A percentile compares a stretch with the other conserved stretches of the same genome.
Conservation (phyloP, 108 stramenopile species). For the Nannochloropsis salina region DNA sequence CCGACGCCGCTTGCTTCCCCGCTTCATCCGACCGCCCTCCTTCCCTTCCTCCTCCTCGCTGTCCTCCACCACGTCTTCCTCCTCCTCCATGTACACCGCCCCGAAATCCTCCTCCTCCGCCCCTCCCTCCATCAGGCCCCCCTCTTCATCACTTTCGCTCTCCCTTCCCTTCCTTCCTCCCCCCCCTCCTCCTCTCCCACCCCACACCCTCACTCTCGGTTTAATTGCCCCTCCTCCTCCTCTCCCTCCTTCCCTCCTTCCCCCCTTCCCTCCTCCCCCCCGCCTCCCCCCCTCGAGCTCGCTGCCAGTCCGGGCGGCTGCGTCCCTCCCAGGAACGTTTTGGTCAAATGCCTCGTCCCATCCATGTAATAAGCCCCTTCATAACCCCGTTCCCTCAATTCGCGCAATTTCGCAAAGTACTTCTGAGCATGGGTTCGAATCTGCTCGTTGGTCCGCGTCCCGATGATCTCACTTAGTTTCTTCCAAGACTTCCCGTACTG, state of each 20-base stretch:
- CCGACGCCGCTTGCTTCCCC: not conserved
- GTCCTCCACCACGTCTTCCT: not conserved
- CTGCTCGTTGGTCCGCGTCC: constrained; percentile 36
- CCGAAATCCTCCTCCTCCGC: not conserved
- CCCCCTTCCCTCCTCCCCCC: not conserved
- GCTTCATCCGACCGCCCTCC: not conserved
- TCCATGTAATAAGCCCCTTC: not conserved
- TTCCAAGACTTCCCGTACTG: constrained; percentile 35
- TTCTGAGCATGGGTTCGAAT: constrained; percentile 49
- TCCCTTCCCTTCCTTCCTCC: not conserved
- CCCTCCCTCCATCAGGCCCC: not conserved
- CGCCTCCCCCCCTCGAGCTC: not conserved
- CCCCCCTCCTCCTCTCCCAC: not conserved
- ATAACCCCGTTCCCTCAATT: not conserved
- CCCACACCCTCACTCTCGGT: constrained; percentile 3
- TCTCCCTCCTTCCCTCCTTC: not conserved
- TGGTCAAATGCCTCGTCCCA: not conserved
- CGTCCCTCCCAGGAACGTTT: constrained; percentile 5
- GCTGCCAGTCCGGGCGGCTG: not conserved
- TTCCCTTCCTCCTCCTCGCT: not conserved
- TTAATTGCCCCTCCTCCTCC: not conserved
- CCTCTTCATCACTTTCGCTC: not conserved
- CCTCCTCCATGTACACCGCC: not conserved
- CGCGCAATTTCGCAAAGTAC: constrained; percentile 30
- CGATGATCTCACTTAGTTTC: constrained; percentile 27